Conservation (phyloP, 1,284 basidiomycete genomes). For the Trichosporon sp. region DNA sequence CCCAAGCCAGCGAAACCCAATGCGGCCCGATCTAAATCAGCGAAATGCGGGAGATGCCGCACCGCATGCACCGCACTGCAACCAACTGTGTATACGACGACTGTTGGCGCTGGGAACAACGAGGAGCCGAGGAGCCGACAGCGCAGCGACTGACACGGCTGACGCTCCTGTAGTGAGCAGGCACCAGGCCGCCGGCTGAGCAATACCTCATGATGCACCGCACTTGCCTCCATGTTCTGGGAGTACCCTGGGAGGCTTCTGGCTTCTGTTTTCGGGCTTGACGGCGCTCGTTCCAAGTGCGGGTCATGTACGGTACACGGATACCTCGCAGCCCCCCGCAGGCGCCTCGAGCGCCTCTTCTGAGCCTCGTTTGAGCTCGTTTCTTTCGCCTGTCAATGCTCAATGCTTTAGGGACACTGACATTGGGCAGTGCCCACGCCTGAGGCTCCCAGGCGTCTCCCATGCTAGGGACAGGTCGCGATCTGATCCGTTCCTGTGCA, state of each 20-base stretch:
- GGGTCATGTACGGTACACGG: slow-evolving; percentile 8
- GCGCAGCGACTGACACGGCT: not conserved
- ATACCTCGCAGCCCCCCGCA: not conserved
- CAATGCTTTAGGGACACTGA: slow-evolving; percentile 5
- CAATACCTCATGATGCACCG: not conserved
- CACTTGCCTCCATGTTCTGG: not conserved
- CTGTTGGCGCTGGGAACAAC: not conserved
- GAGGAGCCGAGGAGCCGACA: not conserved
- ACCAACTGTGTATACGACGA: not conserved
- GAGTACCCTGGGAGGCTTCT: not conserved
- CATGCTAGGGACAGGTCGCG: slow-evolving; percentile 7
- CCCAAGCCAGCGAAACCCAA: slow-evolving; percentile 4
- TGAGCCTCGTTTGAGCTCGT: slow-evolving; percentile 9
- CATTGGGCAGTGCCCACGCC: slow-evolving; percentile 9
- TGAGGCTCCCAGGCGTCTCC: not conserved
- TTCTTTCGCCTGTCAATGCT: not conserved
- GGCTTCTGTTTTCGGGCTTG: slow-evolving; percentile 7
- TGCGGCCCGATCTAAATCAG: not conserved
- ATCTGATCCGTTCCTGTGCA: slow-evolving; percentile 18
- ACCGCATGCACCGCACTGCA: not conserved
- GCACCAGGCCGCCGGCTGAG: not conserved
- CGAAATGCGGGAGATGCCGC: not conserved
- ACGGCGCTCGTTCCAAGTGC: not conserved
- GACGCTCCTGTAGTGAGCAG: not conserved
- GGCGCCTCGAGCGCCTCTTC: slow-evolving; percentile 6